These are phyloP conservation scores for Pichia exigua DNA, from an alignment of 805 yeast species.

Conservation along the genomic window DNA sequence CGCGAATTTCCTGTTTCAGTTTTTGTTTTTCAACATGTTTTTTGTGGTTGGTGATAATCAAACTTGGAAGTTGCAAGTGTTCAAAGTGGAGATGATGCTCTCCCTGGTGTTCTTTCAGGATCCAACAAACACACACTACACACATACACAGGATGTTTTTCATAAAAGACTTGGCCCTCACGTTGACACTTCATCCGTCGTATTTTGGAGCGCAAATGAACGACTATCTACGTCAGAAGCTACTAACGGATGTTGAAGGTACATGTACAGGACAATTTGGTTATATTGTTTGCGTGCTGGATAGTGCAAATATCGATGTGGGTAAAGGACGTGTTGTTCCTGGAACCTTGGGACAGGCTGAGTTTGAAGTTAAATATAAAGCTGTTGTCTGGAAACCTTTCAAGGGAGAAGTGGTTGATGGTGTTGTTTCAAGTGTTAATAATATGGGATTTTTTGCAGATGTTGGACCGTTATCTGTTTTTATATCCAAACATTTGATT, in stretches of 20 bases:
- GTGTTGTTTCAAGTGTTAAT: conserved; percentile 86
- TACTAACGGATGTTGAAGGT: conserved; percentile 94
- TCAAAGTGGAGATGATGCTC: too few species aligned
- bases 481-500: conserved; percentile 88
- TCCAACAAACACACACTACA: background rate
- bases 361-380: conserved; percentile 89
- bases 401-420: conserved; percentile 98
- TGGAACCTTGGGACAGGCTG: conserved; percentile 81
- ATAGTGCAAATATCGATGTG: conserved; percentile 88
- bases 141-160: conserved; percentile 22
- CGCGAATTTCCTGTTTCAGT: background rate
- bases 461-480: conserved; percentile 93
- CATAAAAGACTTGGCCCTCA: conserved; percentile 81
- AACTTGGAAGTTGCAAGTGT: background rate
- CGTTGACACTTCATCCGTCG: conserved; percentile 92
- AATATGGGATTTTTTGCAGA: conserved; percentile 96
- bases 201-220: conserved; percentile 98
- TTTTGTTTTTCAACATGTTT: background rate
- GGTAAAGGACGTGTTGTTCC: conserved; percentile 92
- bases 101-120: too few species aligned
- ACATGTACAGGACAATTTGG: conserved; percentile 99
- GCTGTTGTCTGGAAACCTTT: conserved; percentile 98
- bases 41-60: background rate
- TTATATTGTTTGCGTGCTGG: conserved; percentile 91
- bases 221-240: conserved; percentile 80